These are phyloP conservation scores for Micractinium conductrix DNA, from an alignment of 139 green algal genomes.

Conservation along the genomic window DNA sequence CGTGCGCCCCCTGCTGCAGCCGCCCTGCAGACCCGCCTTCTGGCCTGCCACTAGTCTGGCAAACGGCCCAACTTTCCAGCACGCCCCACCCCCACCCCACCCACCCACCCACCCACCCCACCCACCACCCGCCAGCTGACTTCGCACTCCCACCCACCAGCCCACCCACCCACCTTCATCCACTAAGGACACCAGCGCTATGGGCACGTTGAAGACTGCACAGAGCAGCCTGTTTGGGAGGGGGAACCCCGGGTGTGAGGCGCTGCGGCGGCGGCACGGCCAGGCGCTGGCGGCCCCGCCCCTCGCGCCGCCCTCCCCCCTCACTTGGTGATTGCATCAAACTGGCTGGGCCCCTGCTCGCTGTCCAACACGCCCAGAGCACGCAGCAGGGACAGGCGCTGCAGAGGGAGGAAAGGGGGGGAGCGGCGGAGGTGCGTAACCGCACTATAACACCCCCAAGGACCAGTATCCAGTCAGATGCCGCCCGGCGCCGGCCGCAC, in stretches of 20 bases:
- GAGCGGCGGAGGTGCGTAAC: background rate
- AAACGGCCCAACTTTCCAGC: too few relatives aligned
- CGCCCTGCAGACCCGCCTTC: too few relatives aligned
- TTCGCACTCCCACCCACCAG: background rate
- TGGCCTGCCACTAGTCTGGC: too few relatives aligned
- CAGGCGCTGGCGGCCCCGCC: too few relatives aligned
- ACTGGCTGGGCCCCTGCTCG: constrained; percentile 61
- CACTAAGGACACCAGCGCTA: constrained; percentile 84
- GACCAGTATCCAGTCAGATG: too few relatives aligned
- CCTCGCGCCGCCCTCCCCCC: too few relatives aligned
- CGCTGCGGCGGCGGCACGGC: too few relatives aligned
- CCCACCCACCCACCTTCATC: background rate
- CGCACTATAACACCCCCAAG: background rate
- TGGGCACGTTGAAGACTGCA: constrained; percentile 66
- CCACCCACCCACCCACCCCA: too few relatives aligned
- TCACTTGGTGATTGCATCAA: constrained; percentile 80
- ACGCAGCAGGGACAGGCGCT: constrained; percentile 52
- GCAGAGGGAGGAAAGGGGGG: background rate
- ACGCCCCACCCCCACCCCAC: too few relatives aligned
- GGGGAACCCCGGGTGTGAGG: too few relatives aligned
- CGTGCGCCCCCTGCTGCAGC: too few relatives aligned
- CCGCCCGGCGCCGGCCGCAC: background rate
- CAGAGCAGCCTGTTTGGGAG: too few relatives aligned
- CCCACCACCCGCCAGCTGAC: background rate
- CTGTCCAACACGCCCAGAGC: constrained; percentile 64